phyloP scores from a whole-genome alignment of 768 basidiomycete genomes.

The Suillus subalutaceus region DNA sequence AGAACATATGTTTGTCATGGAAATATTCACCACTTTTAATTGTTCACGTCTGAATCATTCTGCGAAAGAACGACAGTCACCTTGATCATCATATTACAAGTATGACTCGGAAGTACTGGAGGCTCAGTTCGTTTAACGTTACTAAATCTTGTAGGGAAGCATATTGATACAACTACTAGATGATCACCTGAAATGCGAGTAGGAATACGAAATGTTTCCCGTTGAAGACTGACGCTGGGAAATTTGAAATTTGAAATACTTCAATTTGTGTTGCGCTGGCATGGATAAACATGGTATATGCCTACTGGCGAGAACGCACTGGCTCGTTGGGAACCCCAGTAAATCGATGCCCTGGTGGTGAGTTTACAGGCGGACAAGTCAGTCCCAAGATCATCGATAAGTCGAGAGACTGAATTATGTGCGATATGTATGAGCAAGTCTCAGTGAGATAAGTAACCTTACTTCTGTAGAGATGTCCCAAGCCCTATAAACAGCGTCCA shows the following conservation, averaged over 20 bases:
- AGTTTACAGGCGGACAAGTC: not conserved
- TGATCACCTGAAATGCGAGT: not conserved
- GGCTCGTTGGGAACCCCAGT: not conserved
- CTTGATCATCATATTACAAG: not conserved
- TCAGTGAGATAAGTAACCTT: not conserved
- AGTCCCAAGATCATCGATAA: not conserved
- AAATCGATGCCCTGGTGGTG: not conserved
- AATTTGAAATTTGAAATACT: not conserved
- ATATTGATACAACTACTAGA: not conserved
- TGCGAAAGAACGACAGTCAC: not conserved
- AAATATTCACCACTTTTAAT: too few relatives aligned
- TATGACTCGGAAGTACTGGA: not conserved
- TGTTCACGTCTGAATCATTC: not conserved
- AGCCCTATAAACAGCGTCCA: not conserved
- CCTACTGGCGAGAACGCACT: not conserved
- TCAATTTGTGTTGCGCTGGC: not conserved
- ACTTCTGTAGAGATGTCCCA: not conserved
- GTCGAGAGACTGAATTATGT: not conserved
- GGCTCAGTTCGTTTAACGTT: not conserved
- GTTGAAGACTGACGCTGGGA: not conserved
- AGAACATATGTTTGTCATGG: not conserved
- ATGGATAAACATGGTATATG: not conserved
- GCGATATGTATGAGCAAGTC: not conserved
- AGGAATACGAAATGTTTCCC: not conserved
- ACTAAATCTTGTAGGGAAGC: not conserved